A percentile compares a stretch with the other conserved stretches of the same genome.
These are phyloP conservation scores for Phoma sp. DNA, from an alignment of 2,329 filamentous ascomycete species.

Conservation along the genomic window DNA sequence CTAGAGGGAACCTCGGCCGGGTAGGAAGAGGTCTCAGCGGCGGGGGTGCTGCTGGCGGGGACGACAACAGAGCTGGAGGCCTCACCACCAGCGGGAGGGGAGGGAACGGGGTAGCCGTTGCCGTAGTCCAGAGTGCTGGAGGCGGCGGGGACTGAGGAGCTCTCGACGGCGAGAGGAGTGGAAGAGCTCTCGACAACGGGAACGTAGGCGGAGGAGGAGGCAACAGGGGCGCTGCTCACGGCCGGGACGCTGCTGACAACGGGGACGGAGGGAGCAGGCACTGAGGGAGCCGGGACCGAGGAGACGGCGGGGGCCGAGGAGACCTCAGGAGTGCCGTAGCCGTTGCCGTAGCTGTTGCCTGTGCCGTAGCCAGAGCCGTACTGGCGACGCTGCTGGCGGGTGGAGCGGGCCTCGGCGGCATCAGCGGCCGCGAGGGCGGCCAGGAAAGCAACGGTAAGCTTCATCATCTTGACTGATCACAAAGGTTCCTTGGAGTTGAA, in stretches of 20 bases:
- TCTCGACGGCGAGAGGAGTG: constrained; percentile 9
- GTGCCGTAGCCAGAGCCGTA: constrained; percentile 26
- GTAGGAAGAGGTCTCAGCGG: constrained; percentile 7
- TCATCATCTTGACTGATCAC: constrained; percentile 33
- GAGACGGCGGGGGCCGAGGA: constrained; percentile 8
- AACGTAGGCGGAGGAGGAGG: too few relatives aligned
- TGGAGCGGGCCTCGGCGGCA: constrained; percentile 32
- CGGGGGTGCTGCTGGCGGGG: background rate
- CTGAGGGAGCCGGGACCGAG: background rate
- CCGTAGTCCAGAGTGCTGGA: background rate
- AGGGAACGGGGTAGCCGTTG: constrained; percentile 1
- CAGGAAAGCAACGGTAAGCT: constrained; percentile 44
- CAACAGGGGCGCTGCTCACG: constrained; percentile 1
- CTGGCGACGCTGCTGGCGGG: constrained; percentile 38
- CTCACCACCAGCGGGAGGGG: background rate
- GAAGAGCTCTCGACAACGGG: background rate
- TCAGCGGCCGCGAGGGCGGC: constrained; percentile 37
- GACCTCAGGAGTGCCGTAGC: constrained; percentile 17
- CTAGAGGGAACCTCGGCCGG: constrained; percentile 5
- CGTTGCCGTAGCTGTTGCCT: constrained; percentile 21
- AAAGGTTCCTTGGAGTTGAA: constrained; percentile 35
- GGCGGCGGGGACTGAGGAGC: constrained; percentile 6
- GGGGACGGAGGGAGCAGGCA: constrained; percentile 4
- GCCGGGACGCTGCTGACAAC: background rate
- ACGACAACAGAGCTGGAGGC: background rate